Base-by-base conservation (phyloP, 78 protist genomes). In the Dictyostelium capitatum region DNA sequence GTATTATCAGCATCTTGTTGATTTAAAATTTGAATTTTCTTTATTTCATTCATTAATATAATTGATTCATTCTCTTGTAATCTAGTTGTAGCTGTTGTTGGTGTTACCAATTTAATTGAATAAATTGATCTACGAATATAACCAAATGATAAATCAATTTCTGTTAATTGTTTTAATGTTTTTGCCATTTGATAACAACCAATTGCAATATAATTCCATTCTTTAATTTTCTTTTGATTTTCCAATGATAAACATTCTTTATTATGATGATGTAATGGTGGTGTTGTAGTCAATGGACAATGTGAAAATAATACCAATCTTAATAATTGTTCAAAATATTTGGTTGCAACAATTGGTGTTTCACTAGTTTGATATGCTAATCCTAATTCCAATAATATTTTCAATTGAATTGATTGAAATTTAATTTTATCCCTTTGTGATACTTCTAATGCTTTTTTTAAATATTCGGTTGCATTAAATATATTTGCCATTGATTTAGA, bases 151-250 rank as follows among this genome's bases (percentile, higher is more conserved):
- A 87, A 64, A 47, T 87, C 93, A 12, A 47, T 43, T 28, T 87
- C 93, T 48, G 64, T 59, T 23, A 87, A 43, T 19, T 47, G 54
- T 82, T 87, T 87, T 20, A 87, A 50, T 5, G 84, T 87, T 50
- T 87, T 87, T n/a, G 83, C 48, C 93, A 87, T 87, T 73, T 87
- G 93, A 6, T 59, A 64, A 73, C 84, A 87, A 11, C 56, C 93
- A 9, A n/a, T 46, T 6, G 85, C 78, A 20, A 77, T 41, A 17
- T 19, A 25, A 37, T 28, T 20, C 83, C 84, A 87, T 28, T 87
- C 93, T 20, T 57, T 41, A 41, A 77, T 77, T 32, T 67, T 67
- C 75, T 67, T 67, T 25, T 43, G 75, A n/a, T 56, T 62, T 41
- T 28, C 74, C 5, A 20, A 19, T 14, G 19, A n/a, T n/a, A 70